phyloP scores from a whole-genome alignment of 1,284 basidiomycete species.

The Cutaneotrichosporon dermatis region DNA sequence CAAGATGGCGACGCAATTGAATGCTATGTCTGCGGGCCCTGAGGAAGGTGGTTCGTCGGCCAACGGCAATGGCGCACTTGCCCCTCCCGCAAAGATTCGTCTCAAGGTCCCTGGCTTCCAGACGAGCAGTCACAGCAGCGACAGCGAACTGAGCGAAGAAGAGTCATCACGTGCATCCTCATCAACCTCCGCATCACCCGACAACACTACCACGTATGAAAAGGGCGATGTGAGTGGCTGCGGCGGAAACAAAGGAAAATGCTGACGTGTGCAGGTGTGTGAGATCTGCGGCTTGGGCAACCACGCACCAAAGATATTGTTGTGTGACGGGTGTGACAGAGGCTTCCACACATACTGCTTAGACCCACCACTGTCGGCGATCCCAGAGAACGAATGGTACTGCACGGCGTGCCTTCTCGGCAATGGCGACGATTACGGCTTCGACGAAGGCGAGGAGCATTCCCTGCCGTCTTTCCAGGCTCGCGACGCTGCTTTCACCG shows the following conservation, averaged over 20 bases:
- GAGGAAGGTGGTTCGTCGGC: background rate
- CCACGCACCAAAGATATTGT: constrained; percentile 80
- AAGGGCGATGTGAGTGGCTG: constrained; percentile 43
- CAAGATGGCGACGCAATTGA: background rate
- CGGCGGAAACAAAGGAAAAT: too few relatives aligned
- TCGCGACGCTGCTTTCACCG: constrained; percentile 81
- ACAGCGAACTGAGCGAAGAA: constrained; percentile 42
- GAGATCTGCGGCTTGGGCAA: constrained; percentile 88
- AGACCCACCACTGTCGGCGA: constrained; percentile 74
- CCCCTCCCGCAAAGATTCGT: constrained; percentile 10
- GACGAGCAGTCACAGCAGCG: constrained; percentile 32
- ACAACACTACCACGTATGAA: constrained; percentile 30
- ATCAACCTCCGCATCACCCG: constrained; percentile 11
- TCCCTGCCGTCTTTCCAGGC: constrained; percentile 86
- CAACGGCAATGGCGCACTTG: constrained; percentile 1
- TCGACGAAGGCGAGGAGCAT: constrained; percentile 97
- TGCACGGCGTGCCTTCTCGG: constrained; percentile 88
- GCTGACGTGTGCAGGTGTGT: constrained; percentile 57
- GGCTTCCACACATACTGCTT: constrained; percentile 95
- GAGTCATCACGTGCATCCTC: constrained; percentile 21
- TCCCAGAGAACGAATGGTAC: constrained; percentile 88
- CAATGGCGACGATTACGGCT: constrained; percentile 97
- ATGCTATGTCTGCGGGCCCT: constrained; percentile 17
- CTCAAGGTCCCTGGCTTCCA: constrained; percentile 40
- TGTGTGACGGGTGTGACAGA: constrained; percentile 96